Conservation (phyloP, 2,329 filamentous ascomycete species). For the Endothia cerciana region DNA sequence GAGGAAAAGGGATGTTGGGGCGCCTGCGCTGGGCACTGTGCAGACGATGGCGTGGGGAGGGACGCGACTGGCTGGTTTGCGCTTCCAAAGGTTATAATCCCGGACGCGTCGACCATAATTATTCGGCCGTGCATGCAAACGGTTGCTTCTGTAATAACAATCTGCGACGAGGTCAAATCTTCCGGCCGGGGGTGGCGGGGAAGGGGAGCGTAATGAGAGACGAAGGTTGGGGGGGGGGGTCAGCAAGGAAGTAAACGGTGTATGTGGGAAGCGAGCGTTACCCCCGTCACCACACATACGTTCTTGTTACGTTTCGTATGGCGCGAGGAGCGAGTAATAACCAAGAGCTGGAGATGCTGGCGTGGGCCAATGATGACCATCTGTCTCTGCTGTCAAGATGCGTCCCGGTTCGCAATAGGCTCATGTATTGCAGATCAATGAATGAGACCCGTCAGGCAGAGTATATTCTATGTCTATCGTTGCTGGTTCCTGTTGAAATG, state of each 20-base stretch:
- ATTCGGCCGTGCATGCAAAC: background rate
- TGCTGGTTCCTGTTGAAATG: background rate
- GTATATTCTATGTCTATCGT: background rate
- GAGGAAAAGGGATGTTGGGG: no score
- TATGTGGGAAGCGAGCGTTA: background rate
- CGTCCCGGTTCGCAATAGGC: background rate
- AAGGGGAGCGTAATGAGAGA: background rate
- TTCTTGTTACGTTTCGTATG: background rate
- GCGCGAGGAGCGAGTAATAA: slow-evolving; percentile 4
- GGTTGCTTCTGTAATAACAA: background rate
- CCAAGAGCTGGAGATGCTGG: background rate
- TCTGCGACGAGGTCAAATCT: background rate
- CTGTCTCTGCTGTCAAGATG: background rate
- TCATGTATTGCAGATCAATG: no score
- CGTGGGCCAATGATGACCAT: background rate
- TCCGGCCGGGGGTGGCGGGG: background rate
- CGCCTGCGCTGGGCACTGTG: no score
- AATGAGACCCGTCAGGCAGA: background rate
- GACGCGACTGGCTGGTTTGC: background rate
- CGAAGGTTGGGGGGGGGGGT: background rate
- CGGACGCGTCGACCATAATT: background rate
- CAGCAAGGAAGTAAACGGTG: background rate
- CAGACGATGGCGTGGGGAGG: background rate
- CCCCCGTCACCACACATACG: background rate
- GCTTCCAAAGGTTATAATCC: no score